Evolutionary conservation across 2,329 filamentous ascomycete genomes (phyloP), one percentile per base, ranked within the genome.

Genomic region (Simplicillium sp.): DNA sequence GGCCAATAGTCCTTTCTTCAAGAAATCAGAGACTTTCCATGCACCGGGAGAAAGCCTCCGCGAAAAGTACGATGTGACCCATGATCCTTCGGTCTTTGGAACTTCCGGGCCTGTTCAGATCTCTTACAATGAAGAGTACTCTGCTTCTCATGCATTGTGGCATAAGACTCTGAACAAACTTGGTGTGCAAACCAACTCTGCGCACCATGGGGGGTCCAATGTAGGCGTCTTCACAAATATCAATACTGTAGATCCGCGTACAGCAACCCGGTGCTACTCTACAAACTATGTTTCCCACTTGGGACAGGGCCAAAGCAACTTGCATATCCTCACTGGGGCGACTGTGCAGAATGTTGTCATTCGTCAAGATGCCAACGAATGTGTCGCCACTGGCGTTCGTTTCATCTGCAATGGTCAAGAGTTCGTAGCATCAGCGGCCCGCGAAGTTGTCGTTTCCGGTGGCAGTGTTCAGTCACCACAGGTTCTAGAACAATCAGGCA

Each of bases 401-500:
- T 65, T 66, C 36, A 54, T 38, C 2, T 46, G 65, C 39, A 54
- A 59, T 36, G 70, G 70, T 3, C 52, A 40, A 15, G 50, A 46
- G 55, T 39, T 55, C 2, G 53, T 52, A 5, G 64, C 70, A 36
- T 51, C 57, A 7, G 69, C 62, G 2, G 60, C 46, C 47, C 67
- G 44, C 11, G 78, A 82, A 48, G 66, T 81, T 11, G 67, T 84
- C 31, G 54, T 84, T 3, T 70, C 71, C 4, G 76, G 75, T 1
- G 80, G 80, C 1, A 70, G 66, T 20, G 60, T 74, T 33, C 68
- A 71, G 51, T 77, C 72, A 9, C 79, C 70, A 5, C 75, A 72
- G 55, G 60, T 77, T 13, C 66, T 74, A n/a, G 77, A 82, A 46
- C 59, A 80, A 2, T 80, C 75, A 0, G 78, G 79, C 0, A 66